Base-by-base conservation (phyloP, 2,329 filamentous ascomycete genomes). In the Xylariaceae sp. region DNA sequence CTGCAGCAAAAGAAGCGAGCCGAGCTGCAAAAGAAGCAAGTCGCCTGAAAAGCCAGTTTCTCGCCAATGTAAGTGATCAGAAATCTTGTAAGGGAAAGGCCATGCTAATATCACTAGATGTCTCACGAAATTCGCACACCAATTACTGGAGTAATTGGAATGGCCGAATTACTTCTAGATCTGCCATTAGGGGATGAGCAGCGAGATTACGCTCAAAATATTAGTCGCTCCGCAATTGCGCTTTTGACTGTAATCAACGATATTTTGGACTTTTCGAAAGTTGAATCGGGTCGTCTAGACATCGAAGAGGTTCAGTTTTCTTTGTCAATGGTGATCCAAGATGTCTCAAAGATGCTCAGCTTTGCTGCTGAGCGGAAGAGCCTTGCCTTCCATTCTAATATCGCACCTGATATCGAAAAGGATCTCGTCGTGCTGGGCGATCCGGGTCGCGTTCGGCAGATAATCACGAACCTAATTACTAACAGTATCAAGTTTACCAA, bases 211-310 rank as follows among this genome's bases (percentile, higher is more conserved):
- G 83, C 86, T 3, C 84, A 88, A 54, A 89, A 88, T 50, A 88
- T 92, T 6, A 83, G 88, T 57, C 77, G 85, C 41, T 91, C 86
- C 5, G 87, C 85, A 0, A 90, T 92, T 52, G 88, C 86, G 2
- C 69, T 95, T 3, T 72, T 95, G 17, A 92, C 88, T 0, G 85
- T 95, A 33, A 94, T 95, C 65, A 94, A 95, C 59, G 89, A 95
- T 58, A 94, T 94, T 44, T 71, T 95, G 2, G 89, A 94, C 65
- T 91, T 94, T 62, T 93, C 88, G 4, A 94, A 94, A 64, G 83
- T 89, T 2, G 87, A 91, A 61, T 88, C 84, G 7, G 86, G 87
- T 3, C 75, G 83, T 6, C 67, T 91, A 17, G 86, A 90, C 51
- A 84, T 91, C 33, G 86, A 90, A 64, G 85, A 90, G 56, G 85